These are phyloP conservation scores for Pisolithus marmoratus DNA, from an alignment of 768 basidiomycete species.

Conservation along the genomic window DNA sequence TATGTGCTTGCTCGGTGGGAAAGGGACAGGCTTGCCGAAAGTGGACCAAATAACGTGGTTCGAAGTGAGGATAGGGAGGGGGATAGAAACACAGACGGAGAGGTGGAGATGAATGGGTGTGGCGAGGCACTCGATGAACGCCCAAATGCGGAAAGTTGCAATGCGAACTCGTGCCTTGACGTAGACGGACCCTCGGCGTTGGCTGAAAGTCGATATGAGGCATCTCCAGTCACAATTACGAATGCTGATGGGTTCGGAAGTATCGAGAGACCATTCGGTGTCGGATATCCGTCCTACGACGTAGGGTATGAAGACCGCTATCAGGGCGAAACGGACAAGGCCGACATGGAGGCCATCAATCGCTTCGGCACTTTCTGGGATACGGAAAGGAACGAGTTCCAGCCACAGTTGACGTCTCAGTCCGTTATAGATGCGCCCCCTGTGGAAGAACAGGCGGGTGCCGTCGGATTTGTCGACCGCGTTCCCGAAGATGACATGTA, in stretches of 20 bases:
- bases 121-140: not conserved
- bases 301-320: slow-evolving; percentile 8
- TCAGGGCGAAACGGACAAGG: not conserved
- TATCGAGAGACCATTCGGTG: not conserved
- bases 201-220: too few species aligned
- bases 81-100: not conserved
- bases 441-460: not conserved
- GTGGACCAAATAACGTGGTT: not conserved
- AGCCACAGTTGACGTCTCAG: not conserved
- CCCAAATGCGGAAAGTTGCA: not conserved
- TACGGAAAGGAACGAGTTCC: not conserved
- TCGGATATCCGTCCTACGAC: too few species aligned
- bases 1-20: slow-evolving; percentile 25
- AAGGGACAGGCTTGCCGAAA: slow-evolving; percentile 8
- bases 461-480: too few species aligned
- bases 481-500: not conserved
- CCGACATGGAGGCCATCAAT: slow-evolving; percentile 12
- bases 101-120: not conserved
- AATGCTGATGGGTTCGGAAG: too few species aligned
- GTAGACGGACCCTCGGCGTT: too few species aligned
- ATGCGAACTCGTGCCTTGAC: not conserved
- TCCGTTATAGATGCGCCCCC: too few species aligned
- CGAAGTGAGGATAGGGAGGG: not conserved
- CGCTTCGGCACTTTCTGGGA: slow-evolving; percentile 10
- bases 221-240: too few species aligned